Evolutionary conservation across 768 basidiomycete genomes (phyloP), one percentile per base, ranked within the genome.

Genomic region (Phaffia tasmanica): DNA sequence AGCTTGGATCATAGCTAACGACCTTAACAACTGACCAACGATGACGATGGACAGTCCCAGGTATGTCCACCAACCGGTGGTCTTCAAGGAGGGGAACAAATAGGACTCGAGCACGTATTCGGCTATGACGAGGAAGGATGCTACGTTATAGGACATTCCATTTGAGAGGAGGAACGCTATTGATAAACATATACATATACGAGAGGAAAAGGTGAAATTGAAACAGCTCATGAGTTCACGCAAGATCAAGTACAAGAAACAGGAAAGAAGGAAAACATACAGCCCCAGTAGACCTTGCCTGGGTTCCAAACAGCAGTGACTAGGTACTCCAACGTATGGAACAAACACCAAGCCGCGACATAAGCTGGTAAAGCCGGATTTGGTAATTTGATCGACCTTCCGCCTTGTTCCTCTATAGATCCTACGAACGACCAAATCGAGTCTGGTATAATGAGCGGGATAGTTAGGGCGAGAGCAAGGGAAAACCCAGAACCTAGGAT

Each of bases 231-330:
- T 47, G n/a, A 47, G 19, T 6, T 7, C 51, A 19, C 11, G 25
- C 35, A 14, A 19, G 50, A 51, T 25, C n/a, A 15, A 6, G n/a
- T 35, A 23, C n/a, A 30, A 2, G 21, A 18, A 15, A 61, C 21
- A 19, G 46, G n/a, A 16, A 21, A 23, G 21, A 23, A 19, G 16
- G 6, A 1, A 29, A 15, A 81, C 90, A 80, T 75, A 94, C 95
- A 97, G 74, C 92, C 89, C 9, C 95, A 83, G 67, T 85, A 89
- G 73, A 91, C 87, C 77, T 93, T 95, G 62, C 87, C 86, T 50
- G 86, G 78, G 76, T 98, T 98, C 87, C 89, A 98, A 27, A 89
- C 89, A 0, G 93, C 93, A 8, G 95, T 95, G 4, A 93, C 90
- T 48, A 86, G 87, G 73, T 92, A 98, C 75, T 99, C 95, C 16